These are phyloP conservation scores for Solanum rostratum DNA, from an alignment of 257 asterid genomes.

Conservation along the genomic window DNA sequence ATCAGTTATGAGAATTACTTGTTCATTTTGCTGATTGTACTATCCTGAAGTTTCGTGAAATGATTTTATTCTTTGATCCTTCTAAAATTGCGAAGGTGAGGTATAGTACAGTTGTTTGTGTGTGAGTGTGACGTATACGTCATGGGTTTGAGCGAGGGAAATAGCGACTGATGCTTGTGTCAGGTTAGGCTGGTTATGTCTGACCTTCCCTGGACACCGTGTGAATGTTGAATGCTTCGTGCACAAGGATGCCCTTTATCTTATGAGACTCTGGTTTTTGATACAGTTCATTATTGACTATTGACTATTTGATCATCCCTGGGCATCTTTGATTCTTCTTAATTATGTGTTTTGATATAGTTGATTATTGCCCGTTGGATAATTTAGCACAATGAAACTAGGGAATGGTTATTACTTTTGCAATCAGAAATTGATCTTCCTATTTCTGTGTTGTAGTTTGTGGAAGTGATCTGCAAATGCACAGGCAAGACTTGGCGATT, in stretches of 20 bases:
- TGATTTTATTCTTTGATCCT: neutral
- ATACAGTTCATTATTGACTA: neutral
- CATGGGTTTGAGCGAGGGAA: neutral
- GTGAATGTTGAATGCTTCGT: neutral
- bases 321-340: neutral
- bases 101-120: neutral
- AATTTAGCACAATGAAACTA: neutral
- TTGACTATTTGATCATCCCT: neutral
- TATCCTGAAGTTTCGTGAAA: neutral
- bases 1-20: neutral
- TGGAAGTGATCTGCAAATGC: constrained; percentile 71
- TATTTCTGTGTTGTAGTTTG: constrained; percentile 26
- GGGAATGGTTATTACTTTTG: neutral
- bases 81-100: neutral
- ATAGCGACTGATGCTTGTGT: neutral
- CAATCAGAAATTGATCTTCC: neutral
- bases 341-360: neutral
- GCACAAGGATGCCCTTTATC: neutral
- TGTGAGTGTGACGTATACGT: neutral
- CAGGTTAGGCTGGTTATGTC: neutral
- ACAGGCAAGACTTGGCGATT: constrained; percentile 74
- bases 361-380: neutral
- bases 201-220: neutral
- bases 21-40: neutral
- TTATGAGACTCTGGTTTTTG: neutral